These are phyloP conservation scores for Acrocalymma vagum DNA, from an alignment of 2,329 filamentous ascomycete species.

Conservation along the genomic window DNA sequence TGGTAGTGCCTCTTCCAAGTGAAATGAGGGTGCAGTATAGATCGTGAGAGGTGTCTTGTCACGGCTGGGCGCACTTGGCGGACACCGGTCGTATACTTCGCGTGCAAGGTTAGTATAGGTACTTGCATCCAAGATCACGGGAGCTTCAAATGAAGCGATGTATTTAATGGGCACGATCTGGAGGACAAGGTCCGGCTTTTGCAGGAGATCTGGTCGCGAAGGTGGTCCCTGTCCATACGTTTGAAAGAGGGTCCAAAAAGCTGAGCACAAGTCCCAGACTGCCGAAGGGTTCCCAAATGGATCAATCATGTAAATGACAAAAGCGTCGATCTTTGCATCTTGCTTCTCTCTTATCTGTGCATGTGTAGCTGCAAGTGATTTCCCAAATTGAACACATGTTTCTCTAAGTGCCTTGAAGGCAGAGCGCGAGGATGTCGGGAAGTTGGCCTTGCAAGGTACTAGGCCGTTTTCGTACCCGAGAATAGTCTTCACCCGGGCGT, in stretches of 20 bases:
- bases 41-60: constrained; percentile 57
- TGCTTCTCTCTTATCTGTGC: constrained; percentile 43
- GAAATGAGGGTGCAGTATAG: constrained; percentile 72
- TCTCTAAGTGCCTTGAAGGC: constrained; percentile 42
- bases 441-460: constrained; percentile 35
- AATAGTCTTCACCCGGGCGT: constrained; percentile 55
- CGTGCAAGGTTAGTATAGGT: constrained; percentile 72
- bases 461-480: constrained; percentile 46
- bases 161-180: constrained; percentile 76
- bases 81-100: constrained; percentile 81
- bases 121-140: constrained; percentile 68
- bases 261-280: constrained; percentile 72
- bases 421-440: constrained; percentile 24
- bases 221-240: constrained; percentile 63
- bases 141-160: constrained; percentile 69
- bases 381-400: constrained; percentile 50
- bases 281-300: constrained; percentile 68
- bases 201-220: constrained; percentile 41
- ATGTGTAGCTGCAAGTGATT: constrained; percentile 47
- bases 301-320: constrained; percentile 81
- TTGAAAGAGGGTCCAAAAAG: constrained; percentile 77
- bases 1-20: constrained; percentile 75
- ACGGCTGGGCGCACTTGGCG: constrained; percentile 50
- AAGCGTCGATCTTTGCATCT: constrained; percentile 60
- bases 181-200: constrained; percentile 71